Evolutionary conservation across 108 stramenopile species (phyloP), one percentile per base, ranked within the genome.

Genomic region (Epipyxis sp.): DNA sequence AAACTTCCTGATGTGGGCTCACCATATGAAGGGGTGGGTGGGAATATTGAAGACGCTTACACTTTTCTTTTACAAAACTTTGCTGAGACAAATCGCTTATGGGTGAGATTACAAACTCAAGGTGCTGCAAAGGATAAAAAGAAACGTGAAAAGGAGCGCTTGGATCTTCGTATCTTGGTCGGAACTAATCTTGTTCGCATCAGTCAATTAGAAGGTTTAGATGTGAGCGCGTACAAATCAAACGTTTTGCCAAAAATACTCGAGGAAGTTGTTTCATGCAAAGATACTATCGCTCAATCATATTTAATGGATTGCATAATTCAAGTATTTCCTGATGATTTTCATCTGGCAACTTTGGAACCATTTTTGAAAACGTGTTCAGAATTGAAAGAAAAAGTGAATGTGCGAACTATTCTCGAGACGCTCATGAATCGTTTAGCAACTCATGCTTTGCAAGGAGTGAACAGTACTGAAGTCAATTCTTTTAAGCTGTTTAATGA

Each of bases 271-370:
- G 89, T 91, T 43, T 82, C 86, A 42, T 97, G 93, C 81, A 88
- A 88, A 58, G 98, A 99, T 89, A 91, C 92, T 13, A 80, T 99
- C 59, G 94, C 96, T 0, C 98, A 99, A 85, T 91, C 94, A 16
- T 99, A 98, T 80, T 82, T 99, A 59, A 91, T 99, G 86, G 98
- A 99, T 85, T 96, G 95, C 80, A 90, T 98, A 79, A 91, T 95
- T 32, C 96, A 99, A 87, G 78, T 72, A 20, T 99, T 99, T 71
- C 97, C 97, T 1, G 94, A 94, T 81, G 94, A 95, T 76, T 99
- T 93, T 84, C 97, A 98, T 80, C 87, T 98, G 69, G 93, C 91
- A 58, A 97, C 98, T 1, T 87, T 99, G 82, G 92, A 91, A 44
- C 83, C 89, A 58, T 90, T 97, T 40, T 79, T 99, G 79, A 20